These are phyloP conservation scores for Schwanniomyces sp. DNA, from an alignment of 805 yeast species.

Conservation along the genomic window DNA sequence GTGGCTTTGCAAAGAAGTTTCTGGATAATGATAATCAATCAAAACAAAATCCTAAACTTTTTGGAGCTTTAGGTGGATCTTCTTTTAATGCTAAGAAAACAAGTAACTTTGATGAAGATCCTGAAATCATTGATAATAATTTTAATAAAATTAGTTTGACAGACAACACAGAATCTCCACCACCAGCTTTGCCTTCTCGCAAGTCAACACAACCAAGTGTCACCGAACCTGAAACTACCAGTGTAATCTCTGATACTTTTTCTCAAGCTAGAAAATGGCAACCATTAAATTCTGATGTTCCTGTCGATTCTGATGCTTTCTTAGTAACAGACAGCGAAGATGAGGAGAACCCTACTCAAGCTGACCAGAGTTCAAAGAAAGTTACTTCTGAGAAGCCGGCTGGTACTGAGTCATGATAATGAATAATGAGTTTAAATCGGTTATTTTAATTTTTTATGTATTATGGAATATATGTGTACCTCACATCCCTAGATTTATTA, in stretches of 20 bases:
- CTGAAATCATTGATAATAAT: conserved; percentile 50
- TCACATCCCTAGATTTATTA: no score
- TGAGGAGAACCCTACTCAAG: conserved; percentile 22
- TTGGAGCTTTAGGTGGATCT: conserved; percentile 49
- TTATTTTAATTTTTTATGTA: not conserved
- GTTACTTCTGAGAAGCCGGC: not conserved
- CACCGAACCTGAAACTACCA: not conserved
- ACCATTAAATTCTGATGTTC: conserved; percentile 37
- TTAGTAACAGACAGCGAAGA: conserved; percentile 46
- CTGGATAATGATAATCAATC: conserved; percentile 14
- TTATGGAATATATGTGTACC: no score
- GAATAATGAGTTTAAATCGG: not conserved
- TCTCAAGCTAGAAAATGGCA: conserved; percentile 31
- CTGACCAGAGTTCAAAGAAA: not conserved
- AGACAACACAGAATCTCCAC: conserved; percentile 16
- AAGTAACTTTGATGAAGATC: conserved; percentile 52
- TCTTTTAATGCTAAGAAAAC: conserved; percentile 20
- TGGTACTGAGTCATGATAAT: not conserved
- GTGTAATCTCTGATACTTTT: conserved; percentile 4
- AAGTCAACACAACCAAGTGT: not conserved
- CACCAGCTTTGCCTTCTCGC: conserved; percentile 18
- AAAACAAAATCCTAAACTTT: conserved; percentile 29
- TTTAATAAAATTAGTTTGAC: conserved; percentile 48
- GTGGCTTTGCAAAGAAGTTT: conserved; percentile 58
- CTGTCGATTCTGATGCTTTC: conserved; percentile 43